Conservation (phyloP, 2,329 filamentous ascomycete genomes). For the Aspergillus ustus region DNA sequence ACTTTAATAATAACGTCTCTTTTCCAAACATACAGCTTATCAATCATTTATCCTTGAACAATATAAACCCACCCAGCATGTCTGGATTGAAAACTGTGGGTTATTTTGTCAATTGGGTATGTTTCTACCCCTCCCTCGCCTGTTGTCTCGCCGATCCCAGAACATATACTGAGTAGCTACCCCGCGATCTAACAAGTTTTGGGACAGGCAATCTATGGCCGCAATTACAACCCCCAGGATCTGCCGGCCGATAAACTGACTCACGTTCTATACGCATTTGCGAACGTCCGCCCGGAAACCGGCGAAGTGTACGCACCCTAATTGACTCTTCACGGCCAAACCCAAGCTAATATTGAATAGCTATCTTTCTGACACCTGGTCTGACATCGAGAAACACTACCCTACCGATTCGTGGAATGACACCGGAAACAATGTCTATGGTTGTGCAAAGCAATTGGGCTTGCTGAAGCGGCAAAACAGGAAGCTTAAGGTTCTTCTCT, state of each 20-base stretch:
- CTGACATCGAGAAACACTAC: constrained; percentile 73
- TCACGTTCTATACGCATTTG: constrained; percentile 87
- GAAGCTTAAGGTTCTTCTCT: constrained; percentile 77
- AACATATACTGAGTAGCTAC: background rate
- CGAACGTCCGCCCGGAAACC: constrained; percentile 76
- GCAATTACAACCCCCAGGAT: constrained; percentile 80
- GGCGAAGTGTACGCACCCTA: constrained; percentile 70
- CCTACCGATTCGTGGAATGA: constrained; percentile 70
- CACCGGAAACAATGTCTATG: constrained; percentile 73
- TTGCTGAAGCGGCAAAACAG: constrained; percentile 76
- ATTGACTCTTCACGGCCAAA: background rate
- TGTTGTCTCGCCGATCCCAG: background rate
- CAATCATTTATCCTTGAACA: constrained; percentile 10
- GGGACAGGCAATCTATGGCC: constrained; percentile 76
- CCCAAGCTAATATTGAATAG: constrained; percentile 29
- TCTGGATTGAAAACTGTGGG: constrained; percentile 42
- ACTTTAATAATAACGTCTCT: constrained; percentile 19
- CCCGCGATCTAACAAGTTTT: background rate
- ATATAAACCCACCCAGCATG: constrained; percentile 26
- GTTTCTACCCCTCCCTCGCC: constrained; percentile 12
- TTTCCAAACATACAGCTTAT: constrained; percentile 18
- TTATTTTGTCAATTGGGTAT: constrained; percentile 53
- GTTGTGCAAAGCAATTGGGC: constrained; percentile 76
- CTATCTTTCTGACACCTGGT: constrained; percentile 67
- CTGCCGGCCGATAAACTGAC: constrained; percentile 80